Base-by-base conservation (phyloP, 208 protist species). In the Vickermania ingenoplastis region DNA sequence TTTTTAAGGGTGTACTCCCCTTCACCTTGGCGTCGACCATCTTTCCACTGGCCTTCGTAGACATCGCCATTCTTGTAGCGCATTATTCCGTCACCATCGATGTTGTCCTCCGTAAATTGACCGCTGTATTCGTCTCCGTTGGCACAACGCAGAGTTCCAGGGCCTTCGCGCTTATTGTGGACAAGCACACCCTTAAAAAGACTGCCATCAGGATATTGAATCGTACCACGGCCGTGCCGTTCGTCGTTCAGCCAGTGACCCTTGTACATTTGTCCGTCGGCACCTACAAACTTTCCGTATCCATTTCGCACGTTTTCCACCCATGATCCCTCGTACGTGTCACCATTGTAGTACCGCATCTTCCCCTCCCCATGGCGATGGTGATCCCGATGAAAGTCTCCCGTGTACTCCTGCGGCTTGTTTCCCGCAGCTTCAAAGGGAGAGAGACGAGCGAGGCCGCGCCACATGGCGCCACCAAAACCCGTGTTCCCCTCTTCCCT, bases 111-210 rank as follows among this genome's bases (percentile, higher is more conserved):
- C 2, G 21, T 31, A 53, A 93, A 97, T 50, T 69, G 65, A 13
- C 92, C 92, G 30, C 81, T 78, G 62, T 91, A 95, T 63, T 92
- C 82, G 59, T 97, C 88, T 3, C 90, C 91, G 50, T 93, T 88
- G 21, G 76, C 51, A 41, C 83, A 92, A 53, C 74, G 56, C 68
- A 95, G 80, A 7, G 84, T 63, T 17, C 92, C 90, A 45, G 86
- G 79, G 17, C 92, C 92, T 57, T 83, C 54, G 23, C 84, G 78
- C 62, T 79, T 81, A 65, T 64, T 67, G 64, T 95, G 93, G 24
- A 77, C 53, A 17, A 45, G 31, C 77, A 82, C 92, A 11, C 83
- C 62, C 1, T 69, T 69, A 67, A 77, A 83, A 23, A 66, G 59
- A 2, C 57, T 59, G 36, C 77, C 77, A 59, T 77, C 61, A 2